Evolutionary conservation across 1,139 yeast genomes (phyloP), one percentile per base, ranked within the genome.

Genomic region (Geotrichum europaeum): DNA sequence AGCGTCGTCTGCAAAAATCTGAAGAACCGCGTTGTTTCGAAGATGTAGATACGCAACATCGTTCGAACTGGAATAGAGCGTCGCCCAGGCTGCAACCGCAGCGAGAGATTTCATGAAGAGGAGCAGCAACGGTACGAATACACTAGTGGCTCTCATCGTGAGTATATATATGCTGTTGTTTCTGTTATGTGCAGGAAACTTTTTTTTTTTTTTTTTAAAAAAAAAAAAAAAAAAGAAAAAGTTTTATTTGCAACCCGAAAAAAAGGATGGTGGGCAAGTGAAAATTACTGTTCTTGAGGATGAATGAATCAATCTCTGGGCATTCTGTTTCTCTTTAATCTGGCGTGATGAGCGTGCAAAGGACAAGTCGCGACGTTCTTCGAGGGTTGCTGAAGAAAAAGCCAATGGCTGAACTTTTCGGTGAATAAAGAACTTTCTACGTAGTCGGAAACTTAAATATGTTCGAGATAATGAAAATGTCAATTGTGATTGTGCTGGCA

Each of bases 1-100:
- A 24, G 60, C 36, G 51, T 51, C 43, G 52, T 53, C 56, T 13
- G 63, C 60, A 15, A 61, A 57, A 49, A 64, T 53, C 25, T 62
- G 54, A n/a, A 63, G 62, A 32, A 65, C 53, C 4, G 57, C 57
- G 28, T 65, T 64, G 56, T 63, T 62, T 22, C 62, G 58, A 15
- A 65, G 56, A 47, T 62, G 63, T 6, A 65, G 51, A 54, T 58
- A 65, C 15, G 67, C 68, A 10, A 53, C 34, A 22, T 61, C 58
- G 7, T 62, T 53, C 32, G 53, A 43, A 9, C 63, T 53, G 9
- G 68, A 58, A 55, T 65, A 65, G 5, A 62, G 47, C 12, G 67
- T 64, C 15, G 65, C 47, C 68, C 68, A 65, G 10, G 63, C 61
- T 36, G 65, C 65, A 10, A 22, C 20, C 20, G 47, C 13, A 18